Evolutionary conservation across 345 rosid genomes (phyloP), one percentile per base, ranked within the genome.

Genomic region (Erodium maritimum): DNA sequence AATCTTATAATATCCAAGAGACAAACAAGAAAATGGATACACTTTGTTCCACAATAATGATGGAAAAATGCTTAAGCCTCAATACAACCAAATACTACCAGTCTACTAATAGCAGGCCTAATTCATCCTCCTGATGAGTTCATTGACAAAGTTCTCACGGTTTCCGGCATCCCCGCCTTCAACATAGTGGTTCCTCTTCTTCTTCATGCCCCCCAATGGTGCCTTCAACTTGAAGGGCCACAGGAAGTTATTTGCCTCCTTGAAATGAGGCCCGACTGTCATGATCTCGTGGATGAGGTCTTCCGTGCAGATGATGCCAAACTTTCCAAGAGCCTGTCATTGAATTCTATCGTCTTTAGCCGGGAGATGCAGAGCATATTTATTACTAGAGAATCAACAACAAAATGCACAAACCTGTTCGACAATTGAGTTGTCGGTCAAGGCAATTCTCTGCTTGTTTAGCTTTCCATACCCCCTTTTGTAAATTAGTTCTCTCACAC

Each of bases 121-220:
- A 54, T 89, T 86, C 96, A 89, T 89, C 62, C 95, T 84, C 63
- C 91, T 72, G 68, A 87, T 81, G 60, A 87, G 85, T 75, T 84
- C 93, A 13, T 82, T 82, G 64, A 82, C 75, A 61, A 73, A 79
- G 67, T 81, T 77, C 46, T 89, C 97, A 19, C 96, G 69, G 71
- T 88, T 88, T 54, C 96, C 96, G 0, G 95, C 89, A 67, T 88
- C 96, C 20, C 96, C 96, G 8, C 96, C 89, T 70, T 88, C 91
- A 5, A 85, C 93, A 21, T 85, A 88, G 59, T 88, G 96, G 67
- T 85, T 88, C 63, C 96, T 83, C 74, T 85, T 85, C 79, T 81
- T 83, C 82, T 85, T 77, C 64, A 85, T 70, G 17, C 93, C 96
- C 60, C 93, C 90, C 52, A 81, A 66, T 2, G 96, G 96, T 17